Evolutionary conservation across 2,329 filamentous ascomycete genomes (phyloP).

Genomic region (Diaporthe humulicola): DNA sequence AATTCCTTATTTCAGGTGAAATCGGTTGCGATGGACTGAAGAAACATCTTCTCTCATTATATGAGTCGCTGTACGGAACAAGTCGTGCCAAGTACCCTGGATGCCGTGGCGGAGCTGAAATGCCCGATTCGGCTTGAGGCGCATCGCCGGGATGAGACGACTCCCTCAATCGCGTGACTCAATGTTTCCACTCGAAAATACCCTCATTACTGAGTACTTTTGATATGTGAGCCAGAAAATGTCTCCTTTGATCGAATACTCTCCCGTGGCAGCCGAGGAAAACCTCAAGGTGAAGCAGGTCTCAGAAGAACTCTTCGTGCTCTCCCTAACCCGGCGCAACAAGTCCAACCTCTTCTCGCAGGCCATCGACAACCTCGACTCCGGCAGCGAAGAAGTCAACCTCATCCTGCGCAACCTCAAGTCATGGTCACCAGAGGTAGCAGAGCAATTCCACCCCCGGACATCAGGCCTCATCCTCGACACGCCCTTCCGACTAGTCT

Average conservation of each 20-base stretch:
- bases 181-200: background rate
- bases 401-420: background rate
- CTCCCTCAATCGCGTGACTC: background rate
- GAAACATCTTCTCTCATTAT: no score
- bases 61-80: no score
- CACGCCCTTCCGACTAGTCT: background rate
- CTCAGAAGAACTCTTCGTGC: background rate
- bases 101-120: background rate
- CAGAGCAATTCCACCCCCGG: background rate
- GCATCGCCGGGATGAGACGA: background rate
- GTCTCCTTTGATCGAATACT: background rate
- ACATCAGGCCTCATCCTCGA: background rate
- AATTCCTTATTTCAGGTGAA: no score
- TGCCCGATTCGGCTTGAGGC: background rate
- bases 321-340: background rate
- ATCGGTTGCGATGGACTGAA: no score
- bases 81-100: background rate
- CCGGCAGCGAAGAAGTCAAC: background rate
- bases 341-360: background rate
- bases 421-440: background rate
- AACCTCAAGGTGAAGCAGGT: background rate
- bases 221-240: background rate
- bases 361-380: background rate
- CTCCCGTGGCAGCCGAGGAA: rapidly evolving
- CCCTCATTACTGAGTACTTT: background rate